Base-by-base conservation (phyloP, 331 rosid species). In the Dryas integrifolia region DNA sequence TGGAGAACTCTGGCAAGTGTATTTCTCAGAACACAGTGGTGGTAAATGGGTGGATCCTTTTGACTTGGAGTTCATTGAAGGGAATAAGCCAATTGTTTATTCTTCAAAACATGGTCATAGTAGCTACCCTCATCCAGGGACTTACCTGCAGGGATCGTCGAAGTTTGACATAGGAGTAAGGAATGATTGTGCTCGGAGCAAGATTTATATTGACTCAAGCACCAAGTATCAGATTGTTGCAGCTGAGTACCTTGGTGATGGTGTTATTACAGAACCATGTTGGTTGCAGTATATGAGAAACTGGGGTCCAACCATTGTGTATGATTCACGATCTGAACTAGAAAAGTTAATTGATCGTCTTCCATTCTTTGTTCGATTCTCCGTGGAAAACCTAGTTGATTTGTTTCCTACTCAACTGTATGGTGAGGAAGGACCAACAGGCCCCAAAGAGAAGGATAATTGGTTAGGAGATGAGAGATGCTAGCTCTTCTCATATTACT, bases 341-440 rank as follows among this genome's bases (percentile, higher is more conserved):
- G 95, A 91, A 4, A 91, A 88, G 90, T 59, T 94, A n/a, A 76
- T 94, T 41, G 86, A 91, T 71, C 61, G 80, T 70, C 95, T 94
- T 67, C 98, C 98, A 6, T 58, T 80, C 49, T 86, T 89, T 80
- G 87, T 94, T 64, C 84, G 92, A 59, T 89, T 91, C 83, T 91
- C 98, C 1, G 80, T 94, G 82, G 97, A 85, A 87, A 86, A 89
- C 69, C 58, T 94, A 15, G 65, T 94, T 58, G 92, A 88, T n/a
- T 59, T 94, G 82, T 91, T 94, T 80, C 97, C 98, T 2, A 86
- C 96, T 0, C 96, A 91, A 82, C 88, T 94, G 61, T 94, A 86
- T 30, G 87, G 98, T 3, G 98, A 94, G 82, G 96, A 89, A 84
- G 97, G 98, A n/a, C 98, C 98, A 63, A 94, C 97, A 7, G 98